Evolutionary conservation across 179 eudicot species (phyloP).

Genomic region (Monotropa hypopitys): DNA sequence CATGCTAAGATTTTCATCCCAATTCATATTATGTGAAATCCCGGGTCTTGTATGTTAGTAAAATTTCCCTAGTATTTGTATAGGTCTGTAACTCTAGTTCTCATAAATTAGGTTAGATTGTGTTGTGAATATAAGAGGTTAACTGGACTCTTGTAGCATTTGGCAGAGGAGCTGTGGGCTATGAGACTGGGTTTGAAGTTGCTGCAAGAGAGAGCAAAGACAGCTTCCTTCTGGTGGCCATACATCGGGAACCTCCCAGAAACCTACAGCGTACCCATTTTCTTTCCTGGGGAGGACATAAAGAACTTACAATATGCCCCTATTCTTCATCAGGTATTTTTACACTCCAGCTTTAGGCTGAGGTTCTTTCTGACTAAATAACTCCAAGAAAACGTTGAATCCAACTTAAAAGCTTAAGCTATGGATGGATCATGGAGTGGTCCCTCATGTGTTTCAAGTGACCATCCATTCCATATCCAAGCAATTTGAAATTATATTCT

Average conservation of each 20-base stretch:
- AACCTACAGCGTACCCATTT: conserved; percentile 74
- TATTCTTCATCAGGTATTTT: conserved; percentile 64
- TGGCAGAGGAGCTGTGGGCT: conserved; percentile 98
- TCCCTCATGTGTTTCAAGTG: not conserved
- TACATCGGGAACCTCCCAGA: conserved; percentile 95
- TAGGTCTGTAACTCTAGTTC: conserved; percentile 20
- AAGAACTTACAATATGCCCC: conserved; percentile 85
- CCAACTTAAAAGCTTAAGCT: not conserved
- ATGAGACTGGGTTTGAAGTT: conserved; percentile 83
- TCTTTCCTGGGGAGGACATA: conserved; percentile 83
- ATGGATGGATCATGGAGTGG: not conserved
- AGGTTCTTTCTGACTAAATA: not conserved
- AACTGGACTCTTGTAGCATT: conserved; percentile 65
- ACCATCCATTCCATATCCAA: not conserved
- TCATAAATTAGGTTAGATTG: conserved; percentile 37
- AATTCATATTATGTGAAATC: not conserved
- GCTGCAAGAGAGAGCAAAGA: conserved; percentile 76
- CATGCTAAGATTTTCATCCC: not conserved
- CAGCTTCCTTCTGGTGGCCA: conserved; percentile 93
- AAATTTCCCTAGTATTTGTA: not conserved
- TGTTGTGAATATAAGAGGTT: conserved; percentile 50
- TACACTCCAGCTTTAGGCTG: not conserved
- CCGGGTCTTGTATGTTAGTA: not conserved
- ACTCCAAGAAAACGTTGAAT: not conserved
- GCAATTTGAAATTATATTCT: not conserved